These are phyloP conservation scores for Bidens hawaiensis DNA, from an alignment of 140 eudicot genomes.

Conservation along the genomic window DNA sequence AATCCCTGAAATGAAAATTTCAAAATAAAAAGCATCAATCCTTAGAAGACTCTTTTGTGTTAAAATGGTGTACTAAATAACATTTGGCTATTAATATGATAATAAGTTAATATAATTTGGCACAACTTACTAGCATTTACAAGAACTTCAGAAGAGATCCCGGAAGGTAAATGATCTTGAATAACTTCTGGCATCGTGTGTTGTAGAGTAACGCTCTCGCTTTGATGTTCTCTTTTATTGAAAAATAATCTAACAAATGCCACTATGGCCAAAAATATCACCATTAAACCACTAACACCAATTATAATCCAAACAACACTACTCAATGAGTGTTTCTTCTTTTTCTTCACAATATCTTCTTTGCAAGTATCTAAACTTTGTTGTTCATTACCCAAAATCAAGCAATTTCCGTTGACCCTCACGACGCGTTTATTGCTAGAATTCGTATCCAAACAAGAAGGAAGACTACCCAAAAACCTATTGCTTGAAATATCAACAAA, in stretches of 20 bases:
- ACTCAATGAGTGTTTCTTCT: slow-evolving; percentile 31
- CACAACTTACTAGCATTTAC: slow-evolving; percentile 83
- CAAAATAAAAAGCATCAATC: neutral
- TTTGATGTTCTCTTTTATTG: slow-evolving; percentile 32
- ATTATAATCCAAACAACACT: slow-evolving; percentile 34
- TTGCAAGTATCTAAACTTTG: slow-evolving; percentile 59
- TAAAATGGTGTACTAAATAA: neutral
- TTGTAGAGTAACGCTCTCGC: slow-evolving; percentile 37
- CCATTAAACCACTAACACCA: slow-evolving; percentile 56
- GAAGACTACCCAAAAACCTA: slow-evolving; percentile 65
- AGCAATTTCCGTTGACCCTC: slow-evolving; percentile 69
- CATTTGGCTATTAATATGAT: neutral
- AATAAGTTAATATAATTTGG: neutral
- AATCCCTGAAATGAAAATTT: slow-evolving; percentile 43
- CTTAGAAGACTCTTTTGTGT: neutral
- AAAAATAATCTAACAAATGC: slow-evolving; percentile 47
- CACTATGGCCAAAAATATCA: slow-evolving; percentile 45
- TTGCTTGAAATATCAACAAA: slow-evolving; percentile 75
- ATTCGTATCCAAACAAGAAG: slow-evolving; percentile 52
- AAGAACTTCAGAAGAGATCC: slow-evolving; percentile 71
- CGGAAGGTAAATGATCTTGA: slow-evolving; percentile 46
- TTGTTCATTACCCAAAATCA: slow-evolving; percentile 35
- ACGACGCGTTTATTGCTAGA: slow-evolving; percentile 52
- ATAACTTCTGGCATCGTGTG: slow-evolving; percentile 60
- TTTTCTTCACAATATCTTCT: slow-evolving; percentile 15